These are phyloP conservation scores for Penicillium sp. DNA, from an alignment of 2,329 filamentous ascomycete species.

Conservation along the genomic window DNA sequence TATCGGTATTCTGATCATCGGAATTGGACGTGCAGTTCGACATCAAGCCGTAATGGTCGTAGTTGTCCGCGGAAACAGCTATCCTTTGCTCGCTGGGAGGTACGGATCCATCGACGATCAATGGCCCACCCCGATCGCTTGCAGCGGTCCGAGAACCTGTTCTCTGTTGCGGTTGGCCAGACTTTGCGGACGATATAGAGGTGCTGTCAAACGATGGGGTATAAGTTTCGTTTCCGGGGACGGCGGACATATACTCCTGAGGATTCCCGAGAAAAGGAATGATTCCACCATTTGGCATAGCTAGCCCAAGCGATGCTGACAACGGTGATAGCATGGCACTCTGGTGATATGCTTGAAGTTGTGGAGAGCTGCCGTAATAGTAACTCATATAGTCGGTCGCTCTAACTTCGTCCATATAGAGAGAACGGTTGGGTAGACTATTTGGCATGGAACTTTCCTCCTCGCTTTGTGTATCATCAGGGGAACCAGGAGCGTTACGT, in stretches of 20 bases:
- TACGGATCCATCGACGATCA: conserved; percentile 55
- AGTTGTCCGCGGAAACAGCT: conserved; percentile 38
- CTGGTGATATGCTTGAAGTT: conserved; percentile 47
- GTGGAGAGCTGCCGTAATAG: conserved; percentile 51
- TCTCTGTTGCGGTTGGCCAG: conserved; percentile 28
- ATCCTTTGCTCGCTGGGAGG: conserved; percentile 43
- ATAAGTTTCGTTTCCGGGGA: conserved; percentile 31
- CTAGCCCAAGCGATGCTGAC: conserved; percentile 43
- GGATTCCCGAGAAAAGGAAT: conserved; percentile 38
- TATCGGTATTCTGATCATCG: conserved; percentile 43
- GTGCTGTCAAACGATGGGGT: conserved; percentile 31
- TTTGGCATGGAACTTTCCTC: conserved; percentile 38
- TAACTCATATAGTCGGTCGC: conserved; percentile 53
- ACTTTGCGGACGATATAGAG: conserved; percentile 27
- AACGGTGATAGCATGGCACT: conserved; percentile 44
- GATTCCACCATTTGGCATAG: conserved; percentile 44
- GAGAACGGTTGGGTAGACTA: conserved; percentile 39
- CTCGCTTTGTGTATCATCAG: conserved; percentile 40
- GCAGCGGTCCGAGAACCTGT: conserved; percentile 34
- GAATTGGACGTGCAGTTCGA: conserved; percentile 49
- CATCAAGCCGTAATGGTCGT: conserved; percentile 42
- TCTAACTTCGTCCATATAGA: conserved; percentile 44
- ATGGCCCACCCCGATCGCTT: conserved; percentile 42
- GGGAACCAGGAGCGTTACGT: conserved; percentile 38
- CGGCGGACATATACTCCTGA: conserved; percentile 39